A percentile compares a stretch with the other conserved stretches of the same genome.
Evolutionary conservation across 495 filamentous ascomycete species (phyloP).

Genomic region (Neurospora discreta): DNA sequence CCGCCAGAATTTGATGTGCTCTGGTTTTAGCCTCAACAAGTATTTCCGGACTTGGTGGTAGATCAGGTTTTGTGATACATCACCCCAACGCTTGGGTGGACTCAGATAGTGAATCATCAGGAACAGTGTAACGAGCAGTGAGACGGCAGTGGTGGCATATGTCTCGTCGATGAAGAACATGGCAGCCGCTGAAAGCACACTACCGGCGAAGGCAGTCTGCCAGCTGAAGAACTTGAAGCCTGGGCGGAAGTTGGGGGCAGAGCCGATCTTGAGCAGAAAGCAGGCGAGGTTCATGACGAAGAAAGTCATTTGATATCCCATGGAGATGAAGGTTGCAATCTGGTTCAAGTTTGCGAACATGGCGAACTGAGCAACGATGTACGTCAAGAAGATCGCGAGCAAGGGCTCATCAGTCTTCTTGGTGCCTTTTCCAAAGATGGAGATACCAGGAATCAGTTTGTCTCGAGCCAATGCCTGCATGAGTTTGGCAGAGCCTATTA

Average conservation of each 20-base stretch:
- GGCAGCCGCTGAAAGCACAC: constrained; percentile 59
- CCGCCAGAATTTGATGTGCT: constrained; percentile 89
- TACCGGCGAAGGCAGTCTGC: constrained; percentile 66
- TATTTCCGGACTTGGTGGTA: constrained; percentile 92
- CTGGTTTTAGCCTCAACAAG: constrained; percentile 65
- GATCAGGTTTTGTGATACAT: constrained; percentile 80
- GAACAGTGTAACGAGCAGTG: constrained; percentile 63
- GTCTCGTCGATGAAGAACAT: constrained; percentile 88
- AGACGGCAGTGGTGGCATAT: constrained; percentile 67
- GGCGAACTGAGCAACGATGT: constrained; percentile 62
- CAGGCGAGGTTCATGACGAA: constrained; percentile 76
- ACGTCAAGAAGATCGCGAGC: constrained; percentile 68
- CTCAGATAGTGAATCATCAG: constrained; percentile 75
- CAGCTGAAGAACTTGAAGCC: constrained; percentile 84
- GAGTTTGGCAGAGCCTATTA: constrained; percentile 80
- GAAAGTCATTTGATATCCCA: constrained; percentile 73
- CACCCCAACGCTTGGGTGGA: constrained; percentile 80
- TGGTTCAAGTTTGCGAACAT: constrained; percentile 81
- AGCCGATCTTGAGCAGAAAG: constrained; percentile 81
- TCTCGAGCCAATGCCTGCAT: constrained; percentile 78
- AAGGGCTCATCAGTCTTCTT: constrained; percentile 65
- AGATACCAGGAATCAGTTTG: constrained; percentile 64
- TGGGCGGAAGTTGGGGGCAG: constrained; percentile 83
- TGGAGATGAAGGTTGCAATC: constrained; percentile 79
- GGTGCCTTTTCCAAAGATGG: constrained; percentile 65